Conservation (phyloP, 371 early-diverging fungal species). For the Syncephalastrum contaminatum region DNA sequence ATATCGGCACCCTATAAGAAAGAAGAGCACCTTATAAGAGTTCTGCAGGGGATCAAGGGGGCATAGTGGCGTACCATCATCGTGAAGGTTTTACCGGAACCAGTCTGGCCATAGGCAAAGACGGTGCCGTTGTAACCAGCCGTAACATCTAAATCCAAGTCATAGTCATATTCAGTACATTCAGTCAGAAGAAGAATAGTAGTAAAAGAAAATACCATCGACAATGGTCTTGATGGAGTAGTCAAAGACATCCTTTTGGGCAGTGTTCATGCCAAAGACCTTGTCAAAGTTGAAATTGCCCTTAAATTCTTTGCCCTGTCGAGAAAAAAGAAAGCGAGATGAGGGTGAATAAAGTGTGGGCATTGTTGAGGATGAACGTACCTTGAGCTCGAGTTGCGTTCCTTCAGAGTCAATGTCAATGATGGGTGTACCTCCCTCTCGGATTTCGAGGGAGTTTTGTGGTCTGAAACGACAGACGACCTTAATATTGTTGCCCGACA, state of each 20-base stretch:
- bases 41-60: constrained; percentile 3
- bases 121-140: constrained; percentile 94
- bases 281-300: constrained; percentile 88
- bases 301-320: constrained; percentile 81
- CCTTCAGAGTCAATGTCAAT: constrained; percentile 81
- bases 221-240: constrained; percentile 88
- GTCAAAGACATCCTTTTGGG: constrained; percentile 84
- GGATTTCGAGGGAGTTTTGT: constrained; percentile 86
- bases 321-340: constrained; percentile 4
- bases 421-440: constrained; percentile 83
- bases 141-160: constrained; percentile 51
- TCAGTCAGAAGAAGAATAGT: not conserved
- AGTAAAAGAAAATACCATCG: constrained; percentile 62
- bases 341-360: constrained; percentile 3
- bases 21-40: not conserved
- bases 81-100: constrained; percentile 98
- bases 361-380: constrained; percentile 12
- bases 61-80: constrained; percentile 80
- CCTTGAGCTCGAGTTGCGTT: constrained; percentile 72
- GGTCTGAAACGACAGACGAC: constrained; percentile 97
- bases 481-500: constrained; percentile 81
- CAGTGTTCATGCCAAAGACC: constrained; percentile 81
- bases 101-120: constrained; percentile 98
- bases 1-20: constrained; percentile 90
- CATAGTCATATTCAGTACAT: not conserved